Percentiles rank a stretch among this genome's conserved stretches.
Conservation (phyloP, 2,329 filamentous ascomycete genomes). For the Lachnellula suecica region DNA sequence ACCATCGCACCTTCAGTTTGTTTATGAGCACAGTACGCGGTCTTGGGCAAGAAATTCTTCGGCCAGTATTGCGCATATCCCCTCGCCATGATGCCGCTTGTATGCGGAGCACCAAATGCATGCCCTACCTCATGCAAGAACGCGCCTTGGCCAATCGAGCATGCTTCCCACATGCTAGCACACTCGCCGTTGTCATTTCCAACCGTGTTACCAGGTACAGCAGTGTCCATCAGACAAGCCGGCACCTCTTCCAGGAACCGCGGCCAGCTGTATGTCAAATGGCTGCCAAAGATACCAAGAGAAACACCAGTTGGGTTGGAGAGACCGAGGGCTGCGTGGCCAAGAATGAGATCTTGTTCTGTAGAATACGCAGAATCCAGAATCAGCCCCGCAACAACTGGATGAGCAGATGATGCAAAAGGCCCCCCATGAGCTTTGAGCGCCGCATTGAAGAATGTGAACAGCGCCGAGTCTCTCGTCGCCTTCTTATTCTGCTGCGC, state of each 20-base stretch:
- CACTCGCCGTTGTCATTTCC: slow-evolving; percentile 44
- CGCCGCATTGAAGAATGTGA: slow-evolving; percentile 33
- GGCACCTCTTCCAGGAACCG: slow-evolving; percentile 66
- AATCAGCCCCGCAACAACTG: slow-evolving; percentile 69
- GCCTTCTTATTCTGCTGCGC: slow-evolving; percentile 62
- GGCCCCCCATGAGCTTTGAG: slow-evolving; percentile 47
- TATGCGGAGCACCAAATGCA: slow-evolving; percentile 67
- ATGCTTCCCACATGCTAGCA: slow-evolving; percentile 43
- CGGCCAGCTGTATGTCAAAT: slow-evolving; percentile 69
- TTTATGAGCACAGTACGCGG: slow-evolving; percentile 33
- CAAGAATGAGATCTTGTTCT: slow-evolving; percentile 56
- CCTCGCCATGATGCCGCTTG: slow-evolving; percentile 62
- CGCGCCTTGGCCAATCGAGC: slow-evolving; percentile 60
- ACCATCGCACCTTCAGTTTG: slow-evolving; percentile 31
- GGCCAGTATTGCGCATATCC: slow-evolving; percentile 44
- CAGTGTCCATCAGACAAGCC: slow-evolving; percentile 44
- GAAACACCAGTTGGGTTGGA: slow-evolving; percentile 55
- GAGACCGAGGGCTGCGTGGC: slow-evolving; percentile 62
- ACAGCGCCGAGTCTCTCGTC: slow-evolving; percentile 55
- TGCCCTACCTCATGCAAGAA: slow-evolving; percentile 72
- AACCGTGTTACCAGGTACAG: slow-evolving; percentile 37
- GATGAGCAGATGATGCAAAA: slow-evolving; percentile 40
- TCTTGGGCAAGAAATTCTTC: slow-evolving; percentile 39
- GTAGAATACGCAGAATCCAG: slow-evolving; percentile 69
- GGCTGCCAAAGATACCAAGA: slow-evolving; percentile 71